A percentile compares a stretch with the other conserved stretches of the same genome.
These are phyloP conservation scores for Leucocoprinus birnbaumii DNA, from an alignment of 768 basidiomycete genomes.

Conservation along the genomic window DNA sequence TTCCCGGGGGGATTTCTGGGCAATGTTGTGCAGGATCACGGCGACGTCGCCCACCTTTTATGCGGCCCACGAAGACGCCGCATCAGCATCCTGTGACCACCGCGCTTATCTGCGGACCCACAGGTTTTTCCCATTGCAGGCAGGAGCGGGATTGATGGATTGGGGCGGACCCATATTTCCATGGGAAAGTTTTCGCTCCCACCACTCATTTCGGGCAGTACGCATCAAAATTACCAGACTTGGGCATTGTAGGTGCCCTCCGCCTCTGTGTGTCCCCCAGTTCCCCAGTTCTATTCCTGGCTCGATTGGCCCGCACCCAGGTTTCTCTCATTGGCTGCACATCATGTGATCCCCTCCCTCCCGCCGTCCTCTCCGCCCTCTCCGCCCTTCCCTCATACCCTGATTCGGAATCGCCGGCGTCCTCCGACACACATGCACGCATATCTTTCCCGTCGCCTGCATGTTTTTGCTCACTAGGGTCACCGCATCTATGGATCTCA, in stretches of 20 bases:
- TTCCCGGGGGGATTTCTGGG: too few relatives aligned
- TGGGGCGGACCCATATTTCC: constrained; percentile 14
- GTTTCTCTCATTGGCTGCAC: constrained; percentile 8
- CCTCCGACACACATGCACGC: too few relatives aligned
- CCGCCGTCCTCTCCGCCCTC: neutral
- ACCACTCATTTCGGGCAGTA: neutral
- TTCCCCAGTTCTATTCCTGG: neutral
- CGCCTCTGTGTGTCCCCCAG: constrained; percentile 5
- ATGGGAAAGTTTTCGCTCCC: neutral
- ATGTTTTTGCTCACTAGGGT: too few relatives aligned
- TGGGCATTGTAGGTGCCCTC: neutral
- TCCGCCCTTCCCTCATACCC: neutral
- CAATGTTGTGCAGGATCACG: too few relatives aligned
- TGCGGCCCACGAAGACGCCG: neutral
- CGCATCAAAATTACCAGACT: neutral
- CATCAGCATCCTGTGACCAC: neutral
- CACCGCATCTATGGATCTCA: too few relatives aligned
- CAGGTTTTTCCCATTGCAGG: constrained; percentile 7
- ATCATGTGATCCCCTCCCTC: neutral
- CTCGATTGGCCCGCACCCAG: constrained; percentile 7
- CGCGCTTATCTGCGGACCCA: constrained; percentile 1
- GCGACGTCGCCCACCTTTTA: too few relatives aligned
- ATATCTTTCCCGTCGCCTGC: too few relatives aligned
- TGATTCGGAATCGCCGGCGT: neutral
- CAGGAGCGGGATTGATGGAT: constrained; percentile 7